phyloP scores from a whole-genome alignment of 768 basidiomycete species.

The Saitozyma sp. region DNA sequence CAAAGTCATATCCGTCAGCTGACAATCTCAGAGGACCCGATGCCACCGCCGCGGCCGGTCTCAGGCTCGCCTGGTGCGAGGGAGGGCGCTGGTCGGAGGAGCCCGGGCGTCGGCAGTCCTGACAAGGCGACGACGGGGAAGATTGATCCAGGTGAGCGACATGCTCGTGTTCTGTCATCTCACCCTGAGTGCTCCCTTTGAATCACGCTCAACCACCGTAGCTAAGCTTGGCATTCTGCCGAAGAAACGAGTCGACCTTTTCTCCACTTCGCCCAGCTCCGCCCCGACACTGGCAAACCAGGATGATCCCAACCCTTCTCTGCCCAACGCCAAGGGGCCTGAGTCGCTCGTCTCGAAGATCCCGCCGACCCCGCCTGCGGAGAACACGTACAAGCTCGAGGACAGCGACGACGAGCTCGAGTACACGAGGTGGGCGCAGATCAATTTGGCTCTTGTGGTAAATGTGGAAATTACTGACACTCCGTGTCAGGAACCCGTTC shows the following conservation, averaged over 20 bases:
- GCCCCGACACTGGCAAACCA: constrained; percentile 9
- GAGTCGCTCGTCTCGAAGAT: constrained; percentile 31
- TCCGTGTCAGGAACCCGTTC: constrained; percentile 36
- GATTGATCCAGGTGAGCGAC: constrained; percentile 45
- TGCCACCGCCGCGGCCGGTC: constrained; percentile 15
- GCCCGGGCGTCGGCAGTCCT: constrained; percentile 25
- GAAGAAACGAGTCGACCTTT: constrained; percentile 48
- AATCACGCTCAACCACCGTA: constrained; percentile 8
- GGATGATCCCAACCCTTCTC: constrained; percentile 35
- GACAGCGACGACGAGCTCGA: constrained; percentile 51
- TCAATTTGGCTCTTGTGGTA: background rate
- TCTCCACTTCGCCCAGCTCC: constrained; percentile 40
- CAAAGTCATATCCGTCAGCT: constrained; percentile 3
- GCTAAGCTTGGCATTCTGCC: constrained; percentile 53
- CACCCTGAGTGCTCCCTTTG: background rate
- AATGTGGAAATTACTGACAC: constrained; percentile 7
- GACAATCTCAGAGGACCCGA: constrained; percentile 30
- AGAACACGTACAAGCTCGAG: constrained; percentile 13
- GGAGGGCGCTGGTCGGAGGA: constrained; percentile 8
- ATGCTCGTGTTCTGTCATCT: background rate
- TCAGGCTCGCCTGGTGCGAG: constrained; percentile 10
- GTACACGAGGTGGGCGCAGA: constrained; percentile 45
- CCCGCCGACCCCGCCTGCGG: constrained; percentile 42
- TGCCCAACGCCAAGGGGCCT: constrained; percentile 22
- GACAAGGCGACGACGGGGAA: constrained; percentile 30